Conservation (phyloP, 768 basidiomycete genomes). For the Megacollybia marginata region DNA sequence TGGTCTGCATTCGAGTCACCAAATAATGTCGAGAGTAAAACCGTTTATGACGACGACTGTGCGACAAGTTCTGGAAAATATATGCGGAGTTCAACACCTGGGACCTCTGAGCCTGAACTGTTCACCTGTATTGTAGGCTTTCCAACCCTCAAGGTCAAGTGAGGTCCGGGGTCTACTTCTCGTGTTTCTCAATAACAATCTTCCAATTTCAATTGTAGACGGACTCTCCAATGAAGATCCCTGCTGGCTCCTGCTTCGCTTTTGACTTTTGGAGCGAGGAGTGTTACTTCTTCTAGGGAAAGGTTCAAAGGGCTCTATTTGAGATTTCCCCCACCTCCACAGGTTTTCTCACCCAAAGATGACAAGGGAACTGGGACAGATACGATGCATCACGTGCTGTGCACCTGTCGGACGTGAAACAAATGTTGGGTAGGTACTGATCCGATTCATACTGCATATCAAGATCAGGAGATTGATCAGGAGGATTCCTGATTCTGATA, state of each 20-base stretch:
- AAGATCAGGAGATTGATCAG: slow-evolving; percentile 37
- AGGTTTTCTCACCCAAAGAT: too few species aligned
- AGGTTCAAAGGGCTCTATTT: slow-evolving; percentile 1
- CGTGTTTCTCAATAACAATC: too few species aligned
- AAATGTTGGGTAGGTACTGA: slow-evolving; percentile 56
- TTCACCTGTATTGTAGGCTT: slow-evolving; percentile 35
- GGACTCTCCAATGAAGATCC: too few species aligned
- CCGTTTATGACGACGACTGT: background rate
- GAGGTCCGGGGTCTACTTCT: background rate
- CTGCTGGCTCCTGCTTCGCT: slow-evolving; percentile 4
- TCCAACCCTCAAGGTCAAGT: slow-evolving; percentile 27
- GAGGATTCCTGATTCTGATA: slow-evolving; percentile 71
- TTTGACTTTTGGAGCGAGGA: slow-evolving; percentile 17
- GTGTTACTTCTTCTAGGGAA: slow-evolving; percentile 14
- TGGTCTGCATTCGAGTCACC: slow-evolving; percentile 42
- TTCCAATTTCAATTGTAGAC: too few species aligned
- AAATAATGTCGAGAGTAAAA: background rate
- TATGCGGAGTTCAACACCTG: slow-evolving; percentile 15
- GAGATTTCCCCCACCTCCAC: too few species aligned
- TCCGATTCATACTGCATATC: slow-evolving; percentile 40
- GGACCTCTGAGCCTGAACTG: slow-evolving; percentile 27
- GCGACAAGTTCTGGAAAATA: slow-evolving; percentile 9
- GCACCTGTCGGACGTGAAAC: slow-evolving; percentile 44
- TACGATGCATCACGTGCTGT: slow-evolving; percentile 22
- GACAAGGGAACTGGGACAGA: too few species aligned